Conservation (phyloP, 352 stramenopile species). For the Elongisporangium anandrum region DNA sequence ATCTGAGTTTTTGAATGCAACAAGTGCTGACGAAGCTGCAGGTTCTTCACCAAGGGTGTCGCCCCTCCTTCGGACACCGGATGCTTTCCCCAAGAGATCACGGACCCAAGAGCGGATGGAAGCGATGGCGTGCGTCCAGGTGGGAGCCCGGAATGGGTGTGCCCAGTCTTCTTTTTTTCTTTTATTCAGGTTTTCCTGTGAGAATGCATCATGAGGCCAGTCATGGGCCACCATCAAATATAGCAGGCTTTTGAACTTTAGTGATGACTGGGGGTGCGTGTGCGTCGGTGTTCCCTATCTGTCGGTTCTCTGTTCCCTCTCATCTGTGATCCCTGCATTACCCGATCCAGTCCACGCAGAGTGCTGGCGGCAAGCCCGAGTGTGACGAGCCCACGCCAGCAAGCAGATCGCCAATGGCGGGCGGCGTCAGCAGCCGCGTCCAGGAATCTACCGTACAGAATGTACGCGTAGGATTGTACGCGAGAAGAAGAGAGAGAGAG, state of each 20-base stretch:
- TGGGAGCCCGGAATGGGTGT: neutral
- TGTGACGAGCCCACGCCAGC: neutral
- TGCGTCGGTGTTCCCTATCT: neutral
- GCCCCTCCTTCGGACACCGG: neutral
- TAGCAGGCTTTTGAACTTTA: neutral
- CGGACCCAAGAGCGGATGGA: neutral
- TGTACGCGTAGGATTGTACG: neutral
- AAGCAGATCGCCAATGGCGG: neutral
- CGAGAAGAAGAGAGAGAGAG: neutral
- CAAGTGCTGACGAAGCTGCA: neutral
- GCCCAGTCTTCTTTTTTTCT: neutral
- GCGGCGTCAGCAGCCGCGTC: neutral
- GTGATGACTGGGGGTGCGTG: neutral
- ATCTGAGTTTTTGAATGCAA: conserved; percentile 3
- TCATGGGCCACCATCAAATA: neutral
- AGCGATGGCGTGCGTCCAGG: neutral
- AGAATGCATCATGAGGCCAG: neutral
- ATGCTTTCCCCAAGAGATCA: neutral
- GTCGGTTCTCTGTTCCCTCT: neutral
- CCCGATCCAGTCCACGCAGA: neutral
- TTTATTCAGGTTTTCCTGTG: neutral
- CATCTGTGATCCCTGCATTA: neutral
- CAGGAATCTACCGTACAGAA: neutral
- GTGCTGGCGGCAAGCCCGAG: neutral
- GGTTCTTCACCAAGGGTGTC: neutral